phyloP scores from a whole-genome alignment of 2,329 filamentous ascomycete species.

The Diplodia corticola region DNA sequence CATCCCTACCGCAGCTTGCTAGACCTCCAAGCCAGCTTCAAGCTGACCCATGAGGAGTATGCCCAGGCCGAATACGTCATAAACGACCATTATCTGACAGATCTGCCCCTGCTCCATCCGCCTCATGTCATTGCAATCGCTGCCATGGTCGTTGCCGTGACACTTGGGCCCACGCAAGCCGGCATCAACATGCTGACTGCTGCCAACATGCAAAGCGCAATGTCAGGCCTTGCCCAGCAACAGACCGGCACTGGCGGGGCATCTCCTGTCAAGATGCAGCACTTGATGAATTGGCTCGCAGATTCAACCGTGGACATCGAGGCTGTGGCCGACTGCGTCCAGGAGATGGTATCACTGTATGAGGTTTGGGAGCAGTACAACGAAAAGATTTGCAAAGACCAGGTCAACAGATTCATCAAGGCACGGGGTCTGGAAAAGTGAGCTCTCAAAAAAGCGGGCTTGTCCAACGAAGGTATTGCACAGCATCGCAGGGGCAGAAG shows the following conservation, averaged over 20 bases:
- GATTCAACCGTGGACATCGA: slow-evolving; percentile 84
- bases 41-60: slow-evolving; percentile 74
- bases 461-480: too few relatives aligned
- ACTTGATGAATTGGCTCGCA: slow-evolving; percentile 77
- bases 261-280: slow-evolving; percentile 58
- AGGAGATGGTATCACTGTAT: slow-evolving; percentile 89
- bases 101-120: slow-evolving; percentile 79
- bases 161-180: slow-evolving; percentile 67
- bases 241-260: slow-evolving; percentile 27
- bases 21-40: slow-evolving; percentile 68
- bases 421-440: slow-evolving; percentile 58
- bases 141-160: slow-evolving; percentile 79
- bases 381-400: slow-evolving; percentile 65
- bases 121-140: slow-evolving; percentile 90
- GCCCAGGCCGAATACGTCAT: slow-evolving; percentile 78
- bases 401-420: slow-evolving; percentile 63
- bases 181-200: slow-evolving; percentile 48
- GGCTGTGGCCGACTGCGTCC: slow-evolving; percentile 82
- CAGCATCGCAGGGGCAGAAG: too few relatives aligned
- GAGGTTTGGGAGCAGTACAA: slow-evolving; percentile 69
- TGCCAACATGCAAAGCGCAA: slow-evolving; percentile 38
- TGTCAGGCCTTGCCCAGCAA: slow-evolving; percentile 40
- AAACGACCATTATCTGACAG: slow-evolving; percentile 91
- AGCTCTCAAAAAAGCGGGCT: not conserved
- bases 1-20: slow-evolving; percentile 84